Percentiles rank a stretch among this genome's conserved stretches.
These are phyloP conservation scores for Rhodamnia rubescens DNA, from an alignment of 345 rosid species.

Conservation along the genomic window DNA sequence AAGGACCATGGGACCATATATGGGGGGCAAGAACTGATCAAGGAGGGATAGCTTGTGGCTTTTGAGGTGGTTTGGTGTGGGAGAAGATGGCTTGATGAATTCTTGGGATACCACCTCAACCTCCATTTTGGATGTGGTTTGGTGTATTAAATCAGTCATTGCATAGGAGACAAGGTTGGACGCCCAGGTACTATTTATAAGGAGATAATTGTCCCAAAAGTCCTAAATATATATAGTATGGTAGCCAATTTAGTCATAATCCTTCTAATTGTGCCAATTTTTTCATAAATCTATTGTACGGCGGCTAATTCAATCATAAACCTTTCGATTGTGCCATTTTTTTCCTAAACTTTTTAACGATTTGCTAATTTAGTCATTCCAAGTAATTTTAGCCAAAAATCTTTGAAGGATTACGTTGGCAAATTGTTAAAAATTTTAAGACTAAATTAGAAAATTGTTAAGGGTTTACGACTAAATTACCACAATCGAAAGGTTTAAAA, in stretches of 20 bases:
- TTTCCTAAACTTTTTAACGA: not conserved
- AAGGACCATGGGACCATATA: conserved; percentile 16
- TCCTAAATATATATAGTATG: too few relatives aligned
- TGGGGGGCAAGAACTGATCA: conserved; percentile 21
- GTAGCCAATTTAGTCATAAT: too few relatives aligned
- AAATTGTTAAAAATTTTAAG: too few relatives aligned
- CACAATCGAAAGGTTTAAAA: too few relatives aligned
- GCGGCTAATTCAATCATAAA: not conserved
- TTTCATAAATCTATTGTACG: too few relatives aligned
- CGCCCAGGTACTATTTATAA: not conserved
- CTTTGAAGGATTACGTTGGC: too few relatives aligned
- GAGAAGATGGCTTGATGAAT: conserved; percentile 27
- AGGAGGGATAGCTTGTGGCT: conserved; percentile 21
- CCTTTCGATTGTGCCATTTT: accelerated
- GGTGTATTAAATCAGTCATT: not conserved
- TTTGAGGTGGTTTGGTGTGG: conserved; percentile 21
- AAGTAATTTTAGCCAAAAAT: not conserved
- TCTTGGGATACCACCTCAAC: conserved; percentile 15
- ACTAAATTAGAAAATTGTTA: too few relatives aligned
- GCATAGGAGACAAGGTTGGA: too few relatives aligned
- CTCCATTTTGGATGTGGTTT: conserved; percentile 12
- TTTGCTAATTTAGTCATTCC: not conserved
- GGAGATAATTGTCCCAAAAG: too few relatives aligned
- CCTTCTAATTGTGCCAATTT: too few relatives aligned
- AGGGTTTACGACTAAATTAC: too few relatives aligned